phyloP scores from a whole-genome alignment of 768 basidiomycete genomes.

The Glaciozyma martinii region DNA sequence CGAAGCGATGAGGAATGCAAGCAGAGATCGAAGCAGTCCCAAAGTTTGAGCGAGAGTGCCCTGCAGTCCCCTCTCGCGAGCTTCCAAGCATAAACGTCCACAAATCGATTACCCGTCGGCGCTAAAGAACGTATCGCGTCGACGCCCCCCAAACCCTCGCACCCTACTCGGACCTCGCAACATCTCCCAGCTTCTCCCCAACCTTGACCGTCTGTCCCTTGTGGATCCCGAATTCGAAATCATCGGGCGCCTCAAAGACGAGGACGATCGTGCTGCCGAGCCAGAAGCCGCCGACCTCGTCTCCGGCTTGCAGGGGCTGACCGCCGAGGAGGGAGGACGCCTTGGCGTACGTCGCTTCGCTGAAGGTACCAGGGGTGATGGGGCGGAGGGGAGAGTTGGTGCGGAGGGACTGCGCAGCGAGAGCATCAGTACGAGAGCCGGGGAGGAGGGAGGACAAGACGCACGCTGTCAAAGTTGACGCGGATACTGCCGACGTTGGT shows the following conservation, averaged over 20 bases:
- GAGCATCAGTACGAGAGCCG: conserved; percentile 6
- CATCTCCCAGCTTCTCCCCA: conserved; percentile 54
- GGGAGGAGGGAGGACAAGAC: conserved; percentile 12
- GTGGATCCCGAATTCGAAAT: conserved; percentile 59
- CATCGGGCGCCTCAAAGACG: conserved; percentile 84
- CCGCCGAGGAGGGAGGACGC: conserved; percentile 77
- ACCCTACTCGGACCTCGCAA: background rate
- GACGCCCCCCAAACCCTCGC: too few relatives aligned
- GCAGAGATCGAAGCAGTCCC: too few relatives aligned
- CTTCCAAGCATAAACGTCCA: too few relatives aligned
- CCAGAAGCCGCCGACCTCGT: conserved; percentile 97
- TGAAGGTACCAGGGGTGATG: conserved; percentile 59
- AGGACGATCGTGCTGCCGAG: conserved; percentile 82
- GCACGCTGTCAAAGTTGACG: conserved; percentile 83
- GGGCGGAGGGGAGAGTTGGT: conserved; percentile 68
- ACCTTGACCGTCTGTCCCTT: conserved; percentile 79
- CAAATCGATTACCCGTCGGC: too few relatives aligned
- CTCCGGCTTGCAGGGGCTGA: conserved; percentile 73
- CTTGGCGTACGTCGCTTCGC: conserved; percentile 79
- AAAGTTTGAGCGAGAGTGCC: too few relatives aligned
- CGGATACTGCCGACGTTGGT: conserved; percentile 96
- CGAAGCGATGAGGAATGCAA: too few relatives aligned
- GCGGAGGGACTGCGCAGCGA: conserved; percentile 56
- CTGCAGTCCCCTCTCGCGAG: too few relatives aligned
- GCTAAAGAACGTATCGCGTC: too few relatives aligned